phyloP scores from a whole-genome alignment of 2,329 filamentous ascomycete species.

The Colletotrichum nymphaeae region DNA sequence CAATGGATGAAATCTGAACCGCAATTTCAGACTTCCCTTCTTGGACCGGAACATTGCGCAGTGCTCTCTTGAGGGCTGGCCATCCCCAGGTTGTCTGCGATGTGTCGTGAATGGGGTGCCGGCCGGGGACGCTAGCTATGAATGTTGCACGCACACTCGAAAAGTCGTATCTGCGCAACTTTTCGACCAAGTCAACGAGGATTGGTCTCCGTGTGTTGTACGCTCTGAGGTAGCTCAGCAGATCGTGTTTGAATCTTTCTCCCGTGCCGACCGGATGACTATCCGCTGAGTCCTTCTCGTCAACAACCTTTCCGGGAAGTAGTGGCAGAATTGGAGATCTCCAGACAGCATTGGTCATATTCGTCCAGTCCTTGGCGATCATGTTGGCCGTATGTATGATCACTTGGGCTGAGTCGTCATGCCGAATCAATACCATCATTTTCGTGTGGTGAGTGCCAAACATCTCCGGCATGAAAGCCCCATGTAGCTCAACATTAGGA shows the following conservation, averaged over 20 bases:
- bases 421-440: conserved; percentile 85
- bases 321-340: conserved; percentile 76
- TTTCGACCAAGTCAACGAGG: conserved; percentile 65
- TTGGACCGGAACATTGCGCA: conserved; percentile 64
- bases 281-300: not conserved
- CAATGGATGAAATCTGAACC: conserved; percentile 82
- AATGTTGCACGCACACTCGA: conserved; percentile 74
- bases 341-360: conserved; percentile 90
- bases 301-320: conserved; percentile 31
- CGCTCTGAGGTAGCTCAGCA: conserved; percentile 76
- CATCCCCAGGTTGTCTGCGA: conserved; percentile 80
- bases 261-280: conserved; percentile 53
- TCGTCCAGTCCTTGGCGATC: conserved; percentile 88
- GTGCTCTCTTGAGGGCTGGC: conserved; percentile 71
- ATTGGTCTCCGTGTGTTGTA: conserved; percentile 72
- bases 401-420: conserved; percentile 81
- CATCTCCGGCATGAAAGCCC: conserved; percentile 83
- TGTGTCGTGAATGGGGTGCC: conserved; percentile 62
- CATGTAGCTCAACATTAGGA: conserved; percentile 76
- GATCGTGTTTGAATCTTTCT: conserved; percentile 77
- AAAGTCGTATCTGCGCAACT: conserved; percentile 77
- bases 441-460: conserved; percentile 91
- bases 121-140: conserved; percentile 82
- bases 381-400: conserved; percentile 93
- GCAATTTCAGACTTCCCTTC: conserved; percentile 61